Percentiles rank a stretch among this genome's conserved stretches.
phyloP scores from a whole-genome alignment of 2,329 filamentous ascomycete genomes.

The Hypocrella siamensis region DNA sequence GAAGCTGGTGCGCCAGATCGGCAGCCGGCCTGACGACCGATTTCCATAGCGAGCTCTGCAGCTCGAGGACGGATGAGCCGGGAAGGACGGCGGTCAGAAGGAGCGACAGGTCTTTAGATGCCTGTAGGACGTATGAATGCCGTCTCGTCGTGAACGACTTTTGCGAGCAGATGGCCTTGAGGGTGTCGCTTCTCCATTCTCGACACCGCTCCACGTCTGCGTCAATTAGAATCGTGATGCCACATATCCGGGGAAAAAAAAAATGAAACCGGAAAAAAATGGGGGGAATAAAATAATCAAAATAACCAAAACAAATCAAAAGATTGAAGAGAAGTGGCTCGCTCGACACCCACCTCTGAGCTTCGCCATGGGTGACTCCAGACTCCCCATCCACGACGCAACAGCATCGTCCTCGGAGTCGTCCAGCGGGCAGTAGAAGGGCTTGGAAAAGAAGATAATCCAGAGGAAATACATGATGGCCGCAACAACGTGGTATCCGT shows the following conservation, averaged over 20 bases:
- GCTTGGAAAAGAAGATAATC: conserved; percentile 17
- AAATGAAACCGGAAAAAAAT: no score
- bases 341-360: conserved; percentile 13
- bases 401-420: conserved; percentile 15
- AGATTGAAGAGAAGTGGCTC: conserved; percentile 4
- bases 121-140: conserved; percentile 11
- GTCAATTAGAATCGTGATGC: background rate
- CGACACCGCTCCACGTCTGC: conserved; percentile 18
- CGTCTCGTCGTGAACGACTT: conserved; percentile 14
- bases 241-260: background rate
- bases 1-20: conserved; percentile 19
- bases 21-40: conserved; percentile 19
- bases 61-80: conserved; percentile 10
- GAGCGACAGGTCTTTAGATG: conserved; percentile 18
- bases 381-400: conserved; percentile 16
- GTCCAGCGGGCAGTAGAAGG: conserved; percentile 21
- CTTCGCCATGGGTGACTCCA: conserved; percentile 17
- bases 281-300: no score
- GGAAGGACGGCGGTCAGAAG: conserved; percentile 16
- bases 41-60: conserved; percentile 16
- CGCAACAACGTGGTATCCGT: conserved; percentile 19
- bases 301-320: background rate
- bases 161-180: conserved; percentile 17
- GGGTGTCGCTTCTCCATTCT: conserved; percentile 21
- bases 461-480: conserved; percentile 22